Base-by-base conservation (phyloP, 2,329 filamentous ascomycete species). In the Gaeumannomyces sp. region DNA sequence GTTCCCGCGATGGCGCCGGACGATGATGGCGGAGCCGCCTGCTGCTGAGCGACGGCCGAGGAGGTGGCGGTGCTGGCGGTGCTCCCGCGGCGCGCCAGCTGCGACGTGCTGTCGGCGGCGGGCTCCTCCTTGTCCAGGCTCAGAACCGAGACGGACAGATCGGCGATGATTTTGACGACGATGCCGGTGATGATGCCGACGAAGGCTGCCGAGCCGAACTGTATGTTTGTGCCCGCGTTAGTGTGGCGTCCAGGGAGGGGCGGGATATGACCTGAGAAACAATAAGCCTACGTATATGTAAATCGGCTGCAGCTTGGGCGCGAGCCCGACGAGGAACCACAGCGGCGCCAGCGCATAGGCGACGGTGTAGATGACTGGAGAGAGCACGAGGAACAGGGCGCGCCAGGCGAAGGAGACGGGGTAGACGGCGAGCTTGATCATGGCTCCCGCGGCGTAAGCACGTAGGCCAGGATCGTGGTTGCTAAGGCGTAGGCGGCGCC, bases 131-230 rank as follows among this genome's bases (percentile, higher is more conserved):
- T 59, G 5, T 66, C 63, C 68, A 84, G 76, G 64, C 78, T 77
- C 65, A 87, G 78, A 2, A 81, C 69, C 1, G 84, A 79, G 6
- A 83, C 80, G 63, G 90, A 73, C 65, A 83, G 71, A 65, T 77
- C 79, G 65, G 86, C 88, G 25, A 81, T 79, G 64, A 85, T 76
- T 71, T 85, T 82, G 59, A 93, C 74, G 25, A 84, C 68, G 62
- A 87, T 74, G 63, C 90, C 91, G 33, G 87, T 78, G 14, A 85
- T 62, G 63, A 88, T 76, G n/a, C 91, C 91, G 63, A 92, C 80
- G 25, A 90, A 75, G 38, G 85, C 81, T 10, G 90, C 91, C 29
- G 87, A 82, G 61, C 86, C 87, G 60, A 93, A 79, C 79, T 81
- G 64, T 59, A 14, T 65, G 60, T 64, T n/a, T 65, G 59, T 65